Percentiles rank a stretch among this genome's conserved stretches.
Conservation (phyloP, 768 basidiomycete species). For the Amyloporia xantha region DNA sequence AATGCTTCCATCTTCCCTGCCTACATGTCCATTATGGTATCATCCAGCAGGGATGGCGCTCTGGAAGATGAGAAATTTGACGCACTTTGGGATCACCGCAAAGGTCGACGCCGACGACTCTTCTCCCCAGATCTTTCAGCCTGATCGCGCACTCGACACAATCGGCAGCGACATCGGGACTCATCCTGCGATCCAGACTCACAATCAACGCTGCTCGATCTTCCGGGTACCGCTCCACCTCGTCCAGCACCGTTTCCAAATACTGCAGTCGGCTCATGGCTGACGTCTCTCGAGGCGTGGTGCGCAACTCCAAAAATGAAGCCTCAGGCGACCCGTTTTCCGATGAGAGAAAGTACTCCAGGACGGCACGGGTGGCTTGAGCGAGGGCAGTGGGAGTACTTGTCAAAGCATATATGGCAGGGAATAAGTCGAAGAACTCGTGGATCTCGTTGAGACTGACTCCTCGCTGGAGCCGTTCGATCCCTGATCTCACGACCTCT, state of each 20-base stretch:
- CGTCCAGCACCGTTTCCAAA: conserved; percentile 56
- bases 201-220: conserved; percentile 57
- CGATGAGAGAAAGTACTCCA: conserved; percentile 47
- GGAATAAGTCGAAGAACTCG: conserved; percentile 73
- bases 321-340: conserved; percentile 43
- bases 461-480: conserved; percentile 34
- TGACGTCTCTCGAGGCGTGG: conserved; percentile 57
- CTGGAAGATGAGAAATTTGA: not conserved
- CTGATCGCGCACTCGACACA: conserved; percentile 50
- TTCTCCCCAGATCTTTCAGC: conserved; percentile 48
- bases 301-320: conserved; percentile 76
- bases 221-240: conserved; percentile 49
- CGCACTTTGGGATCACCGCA: conserved; percentile 63
- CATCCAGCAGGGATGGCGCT: not conserved
- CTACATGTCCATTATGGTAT: conserved; percentile 16
- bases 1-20: conserved; percentile 53
- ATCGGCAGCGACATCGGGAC: conserved; percentile 39
- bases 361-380: conserved; percentile 56
- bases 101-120: conserved; percentile 73
- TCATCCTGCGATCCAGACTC: conserved; percentile 73
- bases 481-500: conserved; percentile 34
- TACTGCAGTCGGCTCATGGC: conserved; percentile 58
- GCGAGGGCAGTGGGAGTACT: conserved; percentile 49
- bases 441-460: conserved; percentile 44
- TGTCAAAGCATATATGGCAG: conserved; percentile 73